Evolutionary conservation across 495 filamentous ascomycete genomes (phyloP).

Genomic region (Hypoxylon rickii): DNA sequence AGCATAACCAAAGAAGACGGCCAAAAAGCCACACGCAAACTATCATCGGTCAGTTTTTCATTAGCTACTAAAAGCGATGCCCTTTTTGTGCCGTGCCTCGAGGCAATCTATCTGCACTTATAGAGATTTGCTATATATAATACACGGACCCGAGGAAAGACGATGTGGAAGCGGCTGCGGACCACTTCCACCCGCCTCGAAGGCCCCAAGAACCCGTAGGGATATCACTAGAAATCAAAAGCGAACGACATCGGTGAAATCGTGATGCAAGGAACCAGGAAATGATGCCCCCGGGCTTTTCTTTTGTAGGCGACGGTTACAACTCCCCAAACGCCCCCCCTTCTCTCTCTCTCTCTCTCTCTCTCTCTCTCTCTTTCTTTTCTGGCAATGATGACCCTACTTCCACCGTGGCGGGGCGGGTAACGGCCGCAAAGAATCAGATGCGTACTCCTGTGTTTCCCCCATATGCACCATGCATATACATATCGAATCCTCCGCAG

Average conservation of each 20-base stretch:
- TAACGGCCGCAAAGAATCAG: slow-evolving; percentile 22
- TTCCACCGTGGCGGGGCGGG: slow-evolving; percentile 10
- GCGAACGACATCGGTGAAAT: slow-evolving; percentile 20
- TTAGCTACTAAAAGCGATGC: slow-evolving; percentile 24
- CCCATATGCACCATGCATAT: slow-evolving; percentile 28
- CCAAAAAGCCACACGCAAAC: too few species aligned
- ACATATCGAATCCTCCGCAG: slow-evolving; percentile 15
- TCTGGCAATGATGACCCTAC: slow-evolving; percentile 12
- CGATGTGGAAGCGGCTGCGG: slow-evolving; percentile 4
- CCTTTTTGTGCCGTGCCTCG: slow-evolving; percentile 32
- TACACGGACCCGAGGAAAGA: slow-evolving; percentile 24
- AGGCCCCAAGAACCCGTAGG: slow-evolving; percentile 24
- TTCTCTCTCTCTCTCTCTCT: too few species aligned
- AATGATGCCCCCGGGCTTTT: not conserved
- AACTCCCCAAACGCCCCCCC: slow-evolving; percentile 24
- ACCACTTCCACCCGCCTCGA: slow-evolving; percentile 11
- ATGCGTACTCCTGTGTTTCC: slow-evolving; percentile 7
- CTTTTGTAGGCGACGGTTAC: slow-evolving; percentile 24
- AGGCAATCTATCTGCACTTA: slow-evolving; percentile 38
- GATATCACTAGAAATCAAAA: slow-evolving; percentile 32
- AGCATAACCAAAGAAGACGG: too few species aligned
- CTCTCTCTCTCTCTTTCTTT: too few species aligned
- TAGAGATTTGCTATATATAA: slow-evolving; percentile 35
- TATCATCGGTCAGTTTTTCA: too few species aligned
- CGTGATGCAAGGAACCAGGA: not conserved